A percentile compares a stretch with the other conserved stretches of the same genome.
Evolutionary conservation across 371 early-diverging fungal genomes (phyloP).

Genomic region (Actinomucor elegans): DNA sequence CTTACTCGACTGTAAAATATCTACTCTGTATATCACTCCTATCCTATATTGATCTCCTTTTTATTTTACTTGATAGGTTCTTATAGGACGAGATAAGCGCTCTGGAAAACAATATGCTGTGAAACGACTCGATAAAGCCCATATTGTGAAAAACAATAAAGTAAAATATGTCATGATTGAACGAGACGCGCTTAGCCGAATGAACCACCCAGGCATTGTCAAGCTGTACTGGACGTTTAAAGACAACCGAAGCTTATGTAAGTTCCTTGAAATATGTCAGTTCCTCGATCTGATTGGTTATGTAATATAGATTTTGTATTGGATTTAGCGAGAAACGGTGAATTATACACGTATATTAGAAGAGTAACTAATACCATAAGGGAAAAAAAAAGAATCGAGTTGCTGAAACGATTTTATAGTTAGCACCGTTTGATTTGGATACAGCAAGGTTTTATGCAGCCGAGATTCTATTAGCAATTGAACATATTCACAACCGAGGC

Average conservation of each 20-base stretch:
- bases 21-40: no score
- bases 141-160: conserved; percentile 91
- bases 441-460: conserved; percentile 82
- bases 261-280: neutral
- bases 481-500: conserved; percentile 79
- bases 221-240: conserved; percentile 94
- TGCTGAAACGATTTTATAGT: conserved; percentile 26
- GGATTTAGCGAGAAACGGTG: conserved; percentile 89
- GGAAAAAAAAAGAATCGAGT: neutral
- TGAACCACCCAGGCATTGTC: conserved; percentile 89
- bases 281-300: neutral
- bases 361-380: conserved; percentile 39
- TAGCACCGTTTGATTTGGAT: conserved; percentile 71
- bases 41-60: no score
- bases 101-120: conserved; percentile 81
- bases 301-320: conserved; percentile 89
- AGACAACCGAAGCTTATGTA: conserved; percentile 85
- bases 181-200: conserved; percentile 80
- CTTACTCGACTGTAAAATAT: conserved; percentile 94
- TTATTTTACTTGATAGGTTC: conserved; percentile 53
- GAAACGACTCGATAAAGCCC: conserved; percentile 92
- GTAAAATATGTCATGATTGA: conserved; percentile 95
- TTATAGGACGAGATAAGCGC: conserved; percentile 66
- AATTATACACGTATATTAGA: conserved; percentile 78
- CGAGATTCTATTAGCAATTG: conserved; percentile 85